phyloP scores from a whole-genome alignment of 2,329 filamentous ascomycete species.

The Verticillium tricorpus region DNA sequence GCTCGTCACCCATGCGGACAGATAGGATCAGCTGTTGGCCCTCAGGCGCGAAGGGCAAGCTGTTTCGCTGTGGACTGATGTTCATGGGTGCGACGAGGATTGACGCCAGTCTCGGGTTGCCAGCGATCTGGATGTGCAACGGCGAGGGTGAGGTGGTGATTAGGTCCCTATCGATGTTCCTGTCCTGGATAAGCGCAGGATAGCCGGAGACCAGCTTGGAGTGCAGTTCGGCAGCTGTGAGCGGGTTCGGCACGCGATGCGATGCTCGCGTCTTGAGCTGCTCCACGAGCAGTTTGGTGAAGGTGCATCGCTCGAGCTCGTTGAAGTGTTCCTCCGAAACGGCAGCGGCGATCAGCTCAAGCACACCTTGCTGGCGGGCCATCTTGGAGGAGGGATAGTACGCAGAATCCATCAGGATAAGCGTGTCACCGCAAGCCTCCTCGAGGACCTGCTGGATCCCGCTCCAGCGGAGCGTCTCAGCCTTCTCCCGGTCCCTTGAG shows the following conservation, averaged over 20 bases:
- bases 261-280: conserved; percentile 43
- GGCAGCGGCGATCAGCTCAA: conserved; percentile 53
- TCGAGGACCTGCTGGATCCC: conserved; percentile 53
- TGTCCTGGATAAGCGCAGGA: conserved; percentile 46
- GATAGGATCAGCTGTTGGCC: conserved; percentile 44
- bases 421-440: conserved; percentile 49
- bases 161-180: conserved; percentile 39
- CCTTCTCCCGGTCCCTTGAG: conserved; percentile 39
- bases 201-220: conserved; percentile 48
- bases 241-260: conserved; percentile 34
- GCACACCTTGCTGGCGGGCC: conserved; percentile 45
- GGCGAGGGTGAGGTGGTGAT: conserved; percentile 48
- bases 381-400: conserved; percentile 52
- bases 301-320: conserved; percentile 44
- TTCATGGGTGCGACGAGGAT: conserved; percentile 50
- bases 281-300: conserved; percentile 46
- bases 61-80: conserved; percentile 30
- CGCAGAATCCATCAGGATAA: conserved; percentile 55
- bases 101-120: conserved; percentile 48
- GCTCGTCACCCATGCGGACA: conserved; percentile 46
- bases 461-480: conserved; percentile 49
- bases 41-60: conserved; percentile 36
- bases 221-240: conserved; percentile 51
- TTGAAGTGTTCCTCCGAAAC: conserved; percentile 47
- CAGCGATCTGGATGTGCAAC: conserved; percentile 51